These are phyloP conservation scores for Sphenostylis stenocarpa DNA, from an alignment of 306 rosid species.

Conservation along the genomic window DNA sequence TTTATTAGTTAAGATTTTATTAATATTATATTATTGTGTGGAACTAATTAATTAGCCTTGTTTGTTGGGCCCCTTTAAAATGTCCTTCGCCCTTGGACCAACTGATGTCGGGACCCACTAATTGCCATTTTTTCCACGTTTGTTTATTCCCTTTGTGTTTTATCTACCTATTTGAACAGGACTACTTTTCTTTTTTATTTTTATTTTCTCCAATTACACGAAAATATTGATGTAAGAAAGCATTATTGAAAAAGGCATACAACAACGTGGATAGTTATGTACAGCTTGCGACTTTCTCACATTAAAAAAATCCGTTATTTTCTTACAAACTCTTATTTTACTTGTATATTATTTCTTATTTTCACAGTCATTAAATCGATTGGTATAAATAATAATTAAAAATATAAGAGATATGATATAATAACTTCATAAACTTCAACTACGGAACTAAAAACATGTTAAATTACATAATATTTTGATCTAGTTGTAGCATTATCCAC, in stretches of 20 bases:
- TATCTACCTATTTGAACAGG: neutral
- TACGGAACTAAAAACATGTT: no score
- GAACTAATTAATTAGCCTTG: neutral
- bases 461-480: no score
- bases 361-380: no score
- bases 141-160: neutral
- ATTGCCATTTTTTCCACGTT: conserved; percentile 24
- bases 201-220: neutral
- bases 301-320: no score
- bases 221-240: neutral
- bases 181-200: neutral
- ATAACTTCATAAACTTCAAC: no score
- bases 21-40: neutral
- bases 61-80: neutral
- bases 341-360: no score
- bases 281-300: no score
- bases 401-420: no score
- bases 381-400: no score
- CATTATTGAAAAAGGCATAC: neutral
- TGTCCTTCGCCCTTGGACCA: neutral
- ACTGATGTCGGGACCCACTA: neutral
- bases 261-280: neutral
- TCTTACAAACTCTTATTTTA: no score
- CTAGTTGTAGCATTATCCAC: conserved; percentile 6
- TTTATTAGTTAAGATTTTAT: neutral